Evolutionary conservation across 2,329 filamentous ascomycete species (phyloP).

Genomic region (Leptoxyphium fumago): DNA sequence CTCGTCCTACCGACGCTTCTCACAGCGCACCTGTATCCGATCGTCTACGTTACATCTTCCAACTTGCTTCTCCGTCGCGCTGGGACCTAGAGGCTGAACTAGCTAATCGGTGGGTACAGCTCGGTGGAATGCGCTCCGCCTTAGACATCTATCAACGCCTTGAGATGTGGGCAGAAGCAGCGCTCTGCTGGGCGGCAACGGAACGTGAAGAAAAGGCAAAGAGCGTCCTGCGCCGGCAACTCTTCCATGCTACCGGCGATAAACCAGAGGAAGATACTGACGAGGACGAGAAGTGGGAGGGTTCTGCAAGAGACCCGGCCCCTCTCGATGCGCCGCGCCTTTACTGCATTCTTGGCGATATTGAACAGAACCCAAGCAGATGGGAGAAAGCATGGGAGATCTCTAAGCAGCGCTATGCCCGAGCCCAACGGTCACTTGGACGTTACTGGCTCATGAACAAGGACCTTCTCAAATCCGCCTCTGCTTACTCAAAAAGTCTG

Average conservation of each 20-base stretch:
- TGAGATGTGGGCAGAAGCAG: slow-evolving; percentile 87
- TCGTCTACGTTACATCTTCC: slow-evolving; percentile 69
- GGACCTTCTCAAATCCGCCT: slow-evolving; percentile 53
- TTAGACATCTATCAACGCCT: slow-evolving; percentile 92
- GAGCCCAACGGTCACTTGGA: slow-evolving; percentile 77
- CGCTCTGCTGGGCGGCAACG: slow-evolving; percentile 69
- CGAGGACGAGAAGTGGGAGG: slow-evolving; percentile 41
- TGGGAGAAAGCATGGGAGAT: slow-evolving; percentile 83
- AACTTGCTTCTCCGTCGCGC: slow-evolving; percentile 66
- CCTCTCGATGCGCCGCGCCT: slow-evolving; percentile 74
- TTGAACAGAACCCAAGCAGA: slow-evolving; percentile 58
- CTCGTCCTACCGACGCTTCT: slow-evolving; percentile 48
- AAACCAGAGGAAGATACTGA: slow-evolving; percentile 21
- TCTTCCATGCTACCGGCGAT: slow-evolving; percentile 52
- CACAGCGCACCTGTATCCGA: slow-evolving; percentile 68
- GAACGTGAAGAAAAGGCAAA: slow-evolving; percentile 73
- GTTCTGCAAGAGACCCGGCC: slow-evolving; percentile 52
- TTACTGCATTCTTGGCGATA: slow-evolving; percentile 85
- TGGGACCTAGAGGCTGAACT: slow-evolving; percentile 94
- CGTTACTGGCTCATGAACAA: slow-evolving; percentile 57
- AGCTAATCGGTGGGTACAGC: slow-evolving; percentile 76
- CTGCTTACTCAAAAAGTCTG: slow-evolving; percentile 66
- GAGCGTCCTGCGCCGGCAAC: slow-evolving; percentile 58
- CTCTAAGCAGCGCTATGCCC: slow-evolving; percentile 64
- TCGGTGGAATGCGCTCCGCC: slow-evolving; percentile 77